A percentile compares a stretch with the other conserved stretches of the same genome.
These are phyloP conservation scores for Zoysia japonica DNA, from an alignment of 176 grass and related monocot genomes.

Conservation along the genomic window DNA sequence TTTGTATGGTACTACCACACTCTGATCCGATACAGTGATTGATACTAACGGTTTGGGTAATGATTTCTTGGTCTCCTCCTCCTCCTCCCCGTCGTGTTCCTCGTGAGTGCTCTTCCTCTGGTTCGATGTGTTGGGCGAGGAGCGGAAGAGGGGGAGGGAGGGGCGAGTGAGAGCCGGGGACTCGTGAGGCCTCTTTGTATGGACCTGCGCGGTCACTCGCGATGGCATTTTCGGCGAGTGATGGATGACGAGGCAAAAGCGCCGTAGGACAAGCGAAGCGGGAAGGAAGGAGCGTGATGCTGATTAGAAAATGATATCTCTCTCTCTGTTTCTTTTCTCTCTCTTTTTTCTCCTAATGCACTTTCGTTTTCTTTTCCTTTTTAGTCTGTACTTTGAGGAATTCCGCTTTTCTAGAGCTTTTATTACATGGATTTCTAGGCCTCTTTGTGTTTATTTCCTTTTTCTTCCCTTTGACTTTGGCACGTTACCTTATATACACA, in stretches of 20 bases:
- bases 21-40: neutral
- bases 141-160: neutral
- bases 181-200: constrained; percentile 33
- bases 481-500: neutral
- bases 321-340: too few species aligned
- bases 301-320: constrained; percentile 13
- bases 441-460: neutral
- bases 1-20: neutral
- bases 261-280: constrained; percentile 6
- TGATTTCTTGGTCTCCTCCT: constrained; percentile 6
- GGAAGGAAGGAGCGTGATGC: constrained; percentile 43
- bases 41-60: neutral
- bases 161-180: constrained; percentile 15
- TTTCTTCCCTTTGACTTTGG: neutral
- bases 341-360: neutral
- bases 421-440: neutral
- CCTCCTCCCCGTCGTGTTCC: neutral
- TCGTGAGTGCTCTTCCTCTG: constrained; percentile 16
- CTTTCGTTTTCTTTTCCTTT: constrained; percentile 34
- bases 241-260: neutral
- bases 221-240: constrained; percentile 37
- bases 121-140: constrained; percentile 12
- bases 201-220: constrained; percentile 3
- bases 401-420: constrained; percentile 35
- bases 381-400: constrained; percentile 43